Evolutionary conservation across 176 grass and related monocot genomes (phyloP).

Genomic region (Thalia dealbata): DNA sequence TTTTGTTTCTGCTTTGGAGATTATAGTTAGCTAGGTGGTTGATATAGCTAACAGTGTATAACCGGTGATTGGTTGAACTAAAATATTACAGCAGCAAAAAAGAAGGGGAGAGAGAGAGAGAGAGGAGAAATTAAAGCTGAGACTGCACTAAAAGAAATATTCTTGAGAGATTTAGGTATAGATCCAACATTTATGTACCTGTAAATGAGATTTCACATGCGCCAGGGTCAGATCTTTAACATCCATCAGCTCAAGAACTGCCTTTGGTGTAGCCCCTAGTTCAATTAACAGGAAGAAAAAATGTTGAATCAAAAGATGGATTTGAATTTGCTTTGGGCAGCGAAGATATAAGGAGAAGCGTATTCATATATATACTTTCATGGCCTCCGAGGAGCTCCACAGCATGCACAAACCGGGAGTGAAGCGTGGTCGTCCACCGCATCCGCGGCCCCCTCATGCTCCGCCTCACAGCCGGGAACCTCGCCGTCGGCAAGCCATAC

Average conservation of each 20-base stretch:
- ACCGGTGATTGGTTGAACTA: not conserved
- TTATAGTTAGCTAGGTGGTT: no score
- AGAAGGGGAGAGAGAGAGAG: not conserved
- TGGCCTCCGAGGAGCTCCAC: conserved; percentile 38
- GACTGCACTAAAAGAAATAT: not conserved
- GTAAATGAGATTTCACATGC: conserved; percentile 37
- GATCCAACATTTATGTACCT: conserved; percentile 7
- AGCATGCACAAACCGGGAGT: conserved; percentile 32
- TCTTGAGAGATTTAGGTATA: not conserved
- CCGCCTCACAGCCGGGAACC: conserved; percentile 5
- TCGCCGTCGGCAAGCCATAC: not conserved
- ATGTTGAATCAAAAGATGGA: not conserved
- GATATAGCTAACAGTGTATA: no score
- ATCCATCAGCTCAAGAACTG: conserved; percentile 43
- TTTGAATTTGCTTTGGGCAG: not conserved
- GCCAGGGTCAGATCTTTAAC: conserved; percentile 44
- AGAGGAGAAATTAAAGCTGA: not conserved
- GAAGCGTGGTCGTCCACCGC: conserved; percentile 35
- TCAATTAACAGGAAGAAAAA: not conserved
- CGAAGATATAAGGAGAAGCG: not conserved
- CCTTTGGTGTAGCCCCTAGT: conserved; percentile 36
- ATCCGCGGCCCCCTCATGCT: conserved; percentile 30
- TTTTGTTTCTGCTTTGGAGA: no score
- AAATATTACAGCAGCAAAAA: not conserved
- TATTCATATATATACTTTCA: conserved; percentile 20